These are phyloP conservation scores for Grifola frondosa DNA, from an alignment of 1,284 basidiomycete species.

Conservation along the genomic window DNA sequence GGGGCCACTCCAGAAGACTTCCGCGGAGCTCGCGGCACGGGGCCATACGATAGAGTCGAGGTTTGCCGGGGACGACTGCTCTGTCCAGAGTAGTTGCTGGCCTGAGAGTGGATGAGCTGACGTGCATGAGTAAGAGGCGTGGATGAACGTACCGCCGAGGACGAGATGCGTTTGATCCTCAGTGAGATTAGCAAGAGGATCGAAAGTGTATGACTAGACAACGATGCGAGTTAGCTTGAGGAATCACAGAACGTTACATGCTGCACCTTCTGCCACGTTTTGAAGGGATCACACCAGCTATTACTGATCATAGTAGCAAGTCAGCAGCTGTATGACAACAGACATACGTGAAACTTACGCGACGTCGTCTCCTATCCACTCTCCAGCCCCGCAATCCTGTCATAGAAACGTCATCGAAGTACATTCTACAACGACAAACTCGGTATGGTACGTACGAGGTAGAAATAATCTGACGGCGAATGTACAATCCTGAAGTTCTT, in stretches of 20 bases:
- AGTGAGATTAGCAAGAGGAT: conserved; percentile 62
- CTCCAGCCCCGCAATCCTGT: conserved; percentile 80
- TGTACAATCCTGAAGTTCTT: conserved; percentile 53
- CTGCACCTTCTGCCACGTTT: conserved; percentile 63
- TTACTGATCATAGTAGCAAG: conserved; percentile 29
- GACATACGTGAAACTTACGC: conserved; percentile 9
- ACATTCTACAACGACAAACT: neutral
- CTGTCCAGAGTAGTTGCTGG: conserved; percentile 74
- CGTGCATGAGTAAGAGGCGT: neutral
- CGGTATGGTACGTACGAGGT: conserved; percentile 40
- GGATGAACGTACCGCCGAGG: conserved; percentile 58
- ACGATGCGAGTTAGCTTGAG: neutral
- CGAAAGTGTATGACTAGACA: conserved; percentile 59
- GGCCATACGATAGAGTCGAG: conserved; percentile 78
- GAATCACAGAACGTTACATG: neutral
- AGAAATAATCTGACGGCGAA: conserved; percentile 55
- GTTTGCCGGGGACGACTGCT: conserved; percentile 71
- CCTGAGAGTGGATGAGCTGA: conserved; percentile 37
- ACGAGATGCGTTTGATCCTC: conserved; percentile 49
- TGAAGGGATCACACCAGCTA: conserved; percentile 73
- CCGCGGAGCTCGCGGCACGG: conserved; percentile 72
- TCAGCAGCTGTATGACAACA: neutral
- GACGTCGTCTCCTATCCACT: conserved; percentile 64
- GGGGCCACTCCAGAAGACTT: conserved; percentile 79
- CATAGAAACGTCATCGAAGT: conserved; percentile 1